phyloP scores from a whole-genome alignment of 441 rosid species.

The Hura crepitans region DNA sequence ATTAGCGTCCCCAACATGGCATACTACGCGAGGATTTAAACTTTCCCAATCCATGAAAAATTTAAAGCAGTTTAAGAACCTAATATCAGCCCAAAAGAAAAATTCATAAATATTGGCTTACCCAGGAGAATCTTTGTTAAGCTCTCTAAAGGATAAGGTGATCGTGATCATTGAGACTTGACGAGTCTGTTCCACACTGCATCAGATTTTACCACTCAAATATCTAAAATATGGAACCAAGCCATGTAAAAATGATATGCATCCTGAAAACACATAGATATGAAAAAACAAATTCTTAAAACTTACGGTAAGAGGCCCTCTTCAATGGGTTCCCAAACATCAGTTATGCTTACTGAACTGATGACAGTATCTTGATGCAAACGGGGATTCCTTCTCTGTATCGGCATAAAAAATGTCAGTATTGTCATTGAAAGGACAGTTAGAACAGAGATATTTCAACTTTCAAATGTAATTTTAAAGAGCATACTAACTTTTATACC shows the following conservation, averaged over 20 bases:
- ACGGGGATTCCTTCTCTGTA: slow-evolving; percentile 68
- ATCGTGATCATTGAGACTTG: slow-evolving; percentile 91
- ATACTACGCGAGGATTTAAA: not conserved
- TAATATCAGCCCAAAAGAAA: not conserved
- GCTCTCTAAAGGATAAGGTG: slow-evolving; percentile 66
- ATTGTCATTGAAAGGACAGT: not conserved
- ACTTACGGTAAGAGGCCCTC: slow-evolving; percentile 90
- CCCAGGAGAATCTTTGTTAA: slow-evolving; percentile 73
- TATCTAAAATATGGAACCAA: not conserved
- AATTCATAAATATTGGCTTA: slow-evolving; percentile 31
- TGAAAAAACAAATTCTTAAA: slow-evolving; percentile 10
- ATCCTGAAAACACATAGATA: not conserved
- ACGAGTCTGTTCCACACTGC: slow-evolving; percentile 91
- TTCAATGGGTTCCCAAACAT: slow-evolving; percentile 90
- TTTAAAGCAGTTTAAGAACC: not conserved
- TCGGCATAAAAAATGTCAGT: slow-evolving; percentile 5
- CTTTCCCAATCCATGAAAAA: not conserved
- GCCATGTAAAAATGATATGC: not conserved
- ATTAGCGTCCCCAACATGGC: not conserved
- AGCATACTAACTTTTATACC: slow-evolving; percentile 55
- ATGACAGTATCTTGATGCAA: slow-evolving; percentile 82
- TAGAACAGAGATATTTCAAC: not conserved
- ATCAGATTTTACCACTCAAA: slow-evolving; percentile 22
- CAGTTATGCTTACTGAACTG: slow-evolving; percentile 80
- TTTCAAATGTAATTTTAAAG: not conserved